Percentiles rank a stretch among this genome's conserved stretches.
These are phyloP conservation scores for Breynia disticha DNA, from an alignment of 441 rosid species.

Conservation along the genomic window DNA sequence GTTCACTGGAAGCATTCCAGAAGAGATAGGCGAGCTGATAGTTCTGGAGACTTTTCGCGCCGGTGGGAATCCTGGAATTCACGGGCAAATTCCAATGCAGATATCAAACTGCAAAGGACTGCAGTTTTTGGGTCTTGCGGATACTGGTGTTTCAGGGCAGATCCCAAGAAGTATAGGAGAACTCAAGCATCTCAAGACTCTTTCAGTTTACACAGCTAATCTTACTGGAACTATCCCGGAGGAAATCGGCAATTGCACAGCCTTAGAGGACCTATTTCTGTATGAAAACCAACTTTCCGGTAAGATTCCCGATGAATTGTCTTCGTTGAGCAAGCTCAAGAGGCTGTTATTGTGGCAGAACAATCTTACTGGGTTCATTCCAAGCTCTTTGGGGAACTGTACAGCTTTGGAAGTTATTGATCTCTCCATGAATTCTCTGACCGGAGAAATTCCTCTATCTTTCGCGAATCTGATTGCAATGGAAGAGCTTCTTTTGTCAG, in stretches of 20 bases:
- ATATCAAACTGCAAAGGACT: constrained; percentile 45
- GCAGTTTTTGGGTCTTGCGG: constrained; percentile 54
- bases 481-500: constrained; percentile 56
- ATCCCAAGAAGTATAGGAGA: constrained; percentile 49
- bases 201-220: constrained; percentile 55
- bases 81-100: constrained; percentile 51
- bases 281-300: constrained; percentile 53
- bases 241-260: constrained; percentile 48
- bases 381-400: constrained; percentile 41
- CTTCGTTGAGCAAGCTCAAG: constrained; percentile 37
- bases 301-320: constrained; percentile 43
- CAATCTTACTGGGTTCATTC: constrained; percentile 40
- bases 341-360: constrained; percentile 58
- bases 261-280: constrained; percentile 46
- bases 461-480: constrained; percentile 30
- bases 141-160: constrained; percentile 51
- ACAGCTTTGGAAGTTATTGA: constrained; percentile 40
- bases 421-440: constrained; percentile 48
- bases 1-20: constrained; percentile 49
- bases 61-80: constrained; percentile 52
- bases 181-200: constrained; percentile 43
- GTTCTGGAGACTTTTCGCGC: constrained; percentile 45
- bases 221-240: constrained; percentile 49
- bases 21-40: constrained; percentile 35
- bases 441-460: constrained; percentile 39